Base-by-base conservation (phyloP, 1,139 yeast species). In the Diutina siamensis region DNA sequence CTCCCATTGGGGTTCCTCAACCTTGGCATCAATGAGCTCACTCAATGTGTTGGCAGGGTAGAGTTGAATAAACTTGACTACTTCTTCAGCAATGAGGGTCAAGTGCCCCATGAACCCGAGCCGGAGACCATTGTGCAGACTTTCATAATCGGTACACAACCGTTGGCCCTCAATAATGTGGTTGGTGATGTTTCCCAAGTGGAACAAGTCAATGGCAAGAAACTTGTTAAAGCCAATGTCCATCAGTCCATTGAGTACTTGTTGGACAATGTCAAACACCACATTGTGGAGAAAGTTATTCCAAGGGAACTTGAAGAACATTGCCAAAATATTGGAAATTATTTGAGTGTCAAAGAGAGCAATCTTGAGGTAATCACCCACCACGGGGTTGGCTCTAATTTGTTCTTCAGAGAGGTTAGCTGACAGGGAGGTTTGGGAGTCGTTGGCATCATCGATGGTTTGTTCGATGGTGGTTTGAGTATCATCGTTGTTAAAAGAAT, bases 31-130 rank as follows among this genome's bases (percentile, higher is more conserved):
- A 33, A 86, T 80, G 15, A 74, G 65, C 27, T 74, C 74, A 47
- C 86, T 76, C 31, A 83, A 64, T 1, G 79, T 65, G 51, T 71
- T 76, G 35, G 81, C 75, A 1, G 87, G 80, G 55, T 80, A 83
- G 19, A 83, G 64, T 44, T 86, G 87, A 27, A 89, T 83, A 61
- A 92, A 92, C 60, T 94, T 94, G 48, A 92, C 97, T 42, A 92
- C 95, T 60, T 92, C 99, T 60, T 94, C 98, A 8, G 97, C 95
- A 51, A 94, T 89, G 52, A 92, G 71, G 0, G 97, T 92, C 58
- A 92, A 71, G 63, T 92, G 98, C 27, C 99, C 99, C 95, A 92
- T 94, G 61, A 84, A 94, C 1, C 98, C 99, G 49, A 89, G 69
- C 52, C 97, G 44, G 51, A 86, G 73, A 1, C 86, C 83, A 47